A percentile compares a stretch with the other conserved stretches of the same genome.
These are phyloP conservation scores for Fusarium guadeloupense DNA, from an alignment of 2,329 filamentous ascomycete genomes.

Conservation along the genomic window DNA sequence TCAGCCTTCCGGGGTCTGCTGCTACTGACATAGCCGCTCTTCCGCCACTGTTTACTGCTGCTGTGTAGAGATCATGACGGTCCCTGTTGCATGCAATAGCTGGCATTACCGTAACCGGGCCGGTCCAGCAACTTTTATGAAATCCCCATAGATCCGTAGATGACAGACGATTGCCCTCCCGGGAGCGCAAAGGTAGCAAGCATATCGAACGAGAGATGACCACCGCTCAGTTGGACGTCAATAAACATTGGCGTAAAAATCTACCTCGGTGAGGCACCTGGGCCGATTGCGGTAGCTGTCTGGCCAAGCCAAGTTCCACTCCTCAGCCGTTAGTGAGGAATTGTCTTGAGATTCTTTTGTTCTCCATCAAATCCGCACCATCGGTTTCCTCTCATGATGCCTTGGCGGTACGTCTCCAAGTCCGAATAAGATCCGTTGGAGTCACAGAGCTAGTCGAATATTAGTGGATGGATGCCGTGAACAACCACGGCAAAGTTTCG, in stretches of 20 bases:
- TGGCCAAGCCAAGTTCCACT: conserved; percentile 35
- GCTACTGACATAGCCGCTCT: conserved; percentile 24
- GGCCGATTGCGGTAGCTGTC: conserved; percentile 9
- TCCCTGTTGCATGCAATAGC: conserved; percentile 9
- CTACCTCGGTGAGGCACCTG: conserved; percentile 27
- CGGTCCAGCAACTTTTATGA: conserved; percentile 29
- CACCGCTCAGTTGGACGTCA: conserved; percentile 9
- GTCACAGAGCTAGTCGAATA: conserved; percentile 27
- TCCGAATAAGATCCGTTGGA: conserved; percentile 38
- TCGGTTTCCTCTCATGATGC: conserved; percentile 4
- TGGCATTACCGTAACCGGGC: conserved; percentile 34
- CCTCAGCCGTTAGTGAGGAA: conserved; percentile 24
- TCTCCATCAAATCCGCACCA: conserved; percentile 7
- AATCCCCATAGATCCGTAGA: conserved; percentile 36
- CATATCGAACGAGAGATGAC: background rate
- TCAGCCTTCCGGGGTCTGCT: conserved; percentile 20
- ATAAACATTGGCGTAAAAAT: conserved; percentile 9
- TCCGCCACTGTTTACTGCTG: conserved; percentile 8
- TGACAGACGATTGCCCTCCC: conserved; percentile 31
- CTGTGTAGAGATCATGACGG: conserved; percentile 13
- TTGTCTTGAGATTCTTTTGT: conserved; percentile 9
- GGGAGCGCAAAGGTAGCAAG: background rate
- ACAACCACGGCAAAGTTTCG: conserved; percentile 17
- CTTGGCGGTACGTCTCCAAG: conserved; percentile 23
- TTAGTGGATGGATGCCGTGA: conserved; percentile 20